These are phyloP conservation scores for Cordyceps militaris DNA, from an alignment of 2,329 filamentous ascomycete species.

Conservation along the genomic window DNA sequence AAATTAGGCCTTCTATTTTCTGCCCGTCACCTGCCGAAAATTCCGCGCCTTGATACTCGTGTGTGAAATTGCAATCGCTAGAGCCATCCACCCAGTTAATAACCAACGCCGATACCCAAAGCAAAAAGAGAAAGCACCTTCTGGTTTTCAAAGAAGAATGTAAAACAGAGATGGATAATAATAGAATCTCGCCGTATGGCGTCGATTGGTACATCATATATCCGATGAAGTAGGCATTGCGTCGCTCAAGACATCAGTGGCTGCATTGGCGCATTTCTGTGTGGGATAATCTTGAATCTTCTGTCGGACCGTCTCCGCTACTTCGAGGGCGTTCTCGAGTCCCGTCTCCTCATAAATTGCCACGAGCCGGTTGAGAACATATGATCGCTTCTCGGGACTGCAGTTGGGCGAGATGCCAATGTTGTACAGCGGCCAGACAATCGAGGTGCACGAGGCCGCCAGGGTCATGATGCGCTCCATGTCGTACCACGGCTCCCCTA, in stretches of 20 bases:
- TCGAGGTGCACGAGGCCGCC: constrained; percentile 39
- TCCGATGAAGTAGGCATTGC: background rate
- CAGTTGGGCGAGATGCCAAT: constrained; percentile 42
- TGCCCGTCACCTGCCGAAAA: too few relatives aligned
- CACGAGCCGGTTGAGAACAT: constrained; percentile 37
- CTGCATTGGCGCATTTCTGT: background rate
- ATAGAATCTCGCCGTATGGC: too few relatives aligned
- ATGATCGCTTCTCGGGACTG: constrained; percentile 32
- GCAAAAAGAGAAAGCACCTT: too few relatives aligned
- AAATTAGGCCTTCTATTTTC: too few relatives aligned
- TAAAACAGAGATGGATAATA: too few relatives aligned
- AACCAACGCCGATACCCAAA: too few relatives aligned
- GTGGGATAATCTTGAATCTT: constrained; percentile 5
- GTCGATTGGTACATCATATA: background rate
- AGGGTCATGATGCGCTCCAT: constrained; percentile 42
- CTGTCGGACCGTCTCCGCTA: constrained; percentile 33
- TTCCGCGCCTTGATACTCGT: background rate
- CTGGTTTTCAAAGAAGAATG: too few relatives aligned
- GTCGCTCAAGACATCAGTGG: background rate
- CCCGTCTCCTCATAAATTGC: constrained; percentile 40
- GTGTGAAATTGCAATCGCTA: background rate
- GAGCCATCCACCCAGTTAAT: background rate
- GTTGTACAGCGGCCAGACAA: constrained; percentile 45
- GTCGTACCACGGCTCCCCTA: constrained; percentile 18
- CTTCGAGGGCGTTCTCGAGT: constrained; percentile 36